Evolutionary conservation across 495 filamentous ascomycete species (phyloP), one percentile per base, ranked within the genome.

Genomic region (Cercophora samala): DNA sequence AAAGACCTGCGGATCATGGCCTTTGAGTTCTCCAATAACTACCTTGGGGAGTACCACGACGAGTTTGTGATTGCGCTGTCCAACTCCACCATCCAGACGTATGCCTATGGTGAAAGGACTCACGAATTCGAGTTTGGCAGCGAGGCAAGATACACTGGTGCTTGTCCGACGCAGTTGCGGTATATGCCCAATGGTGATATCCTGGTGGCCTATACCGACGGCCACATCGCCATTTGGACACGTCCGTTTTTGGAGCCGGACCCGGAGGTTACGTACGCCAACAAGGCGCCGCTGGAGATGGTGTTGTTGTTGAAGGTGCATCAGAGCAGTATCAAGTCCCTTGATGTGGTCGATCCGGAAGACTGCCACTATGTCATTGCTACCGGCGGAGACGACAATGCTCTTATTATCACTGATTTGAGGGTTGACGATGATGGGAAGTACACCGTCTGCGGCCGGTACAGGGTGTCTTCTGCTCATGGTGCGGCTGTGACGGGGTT

Each of bases 381-480:
- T n/a, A 89, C 90, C 0, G 92, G 90, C 18, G 91, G 93, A 5
- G 93, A 97, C 69, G 93, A 96, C 70, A 93, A 93, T 69, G 88
- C 90, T 3, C 71, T 97, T 0, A 85, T 83, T 0, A 70, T 94
- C 11, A 83, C 87, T 1, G 77, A 84, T 26, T 65, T 88, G 55
- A 59, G 64, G 55, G 72, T 71, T 19, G 51, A 54, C 9, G 25
- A 26, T n/a, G 5, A 8, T 4, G 32, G 8, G 2, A 58, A 68
- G 1, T 77, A 70, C 58, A 67, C 64, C 25, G 60, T 80, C 11
- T 22, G 60, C 4, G 74, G 70, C 55, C 86, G 86, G 13, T 74
- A 86, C 1, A 79, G 90, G 0, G 78, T 97, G 11, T 84, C 83
- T 22, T 82, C 87, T 21, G 93, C 93, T 0, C 95, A 99, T 76